These are phyloP conservation scores for Fonsecaea monophora DNA, from an alignment of 2,329 filamentous ascomycete species.

Conservation along the genomic window DNA sequence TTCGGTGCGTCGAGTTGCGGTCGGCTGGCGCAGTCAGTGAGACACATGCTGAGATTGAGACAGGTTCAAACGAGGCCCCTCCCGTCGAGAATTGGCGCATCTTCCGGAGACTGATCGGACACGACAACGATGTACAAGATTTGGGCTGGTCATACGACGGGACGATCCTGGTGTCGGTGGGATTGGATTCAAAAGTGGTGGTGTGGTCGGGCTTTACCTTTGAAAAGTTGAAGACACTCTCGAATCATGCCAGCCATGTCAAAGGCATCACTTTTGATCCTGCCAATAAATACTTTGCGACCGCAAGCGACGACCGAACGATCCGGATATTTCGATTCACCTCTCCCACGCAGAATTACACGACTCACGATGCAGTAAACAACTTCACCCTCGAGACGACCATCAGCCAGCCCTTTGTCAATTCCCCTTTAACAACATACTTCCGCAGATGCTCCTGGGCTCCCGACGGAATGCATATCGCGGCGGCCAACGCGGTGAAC, in stretches of 20 bases:
- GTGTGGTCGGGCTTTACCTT: conserved; percentile 99
- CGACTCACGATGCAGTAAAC: conserved; percentile 91
- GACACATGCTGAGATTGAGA: conserved; percentile 31
- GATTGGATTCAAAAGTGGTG: conserved; percentile 95
- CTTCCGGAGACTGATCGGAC: conserved; percentile 87
- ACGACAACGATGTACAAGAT: conserved; percentile 98
- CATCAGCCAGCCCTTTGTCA: conserved; percentile 84
- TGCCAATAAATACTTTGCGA: conserved; percentile 98
- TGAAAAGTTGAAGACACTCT: conserved; percentile 93
- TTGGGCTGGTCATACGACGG: conserved; percentile 96
- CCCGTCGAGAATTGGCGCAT: conserved; percentile 99
- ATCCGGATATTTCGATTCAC: conserved; percentile 98
- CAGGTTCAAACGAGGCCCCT: conserved; percentile 83
- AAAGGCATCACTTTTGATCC: conserved; percentile 99
- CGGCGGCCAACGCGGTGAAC: conserved; percentile 95
- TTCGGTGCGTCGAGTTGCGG: conserved; percentile 67
- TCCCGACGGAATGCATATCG: conserved; percentile 95
- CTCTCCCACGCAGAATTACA: conserved; percentile 86
- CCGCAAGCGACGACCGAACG: conserved; percentile 92
- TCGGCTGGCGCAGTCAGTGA: conserved; percentile 17
- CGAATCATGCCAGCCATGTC: conserved; percentile 94
- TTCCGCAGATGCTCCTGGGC: conserved; percentile 98
- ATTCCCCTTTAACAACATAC: conserved; percentile 93
- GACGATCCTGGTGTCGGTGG: conserved; percentile 93
- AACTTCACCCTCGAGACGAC: conserved; percentile 96